Percentiles rank a stretch among this genome's conserved stretches.
Conservation (phyloP, 768 basidiomycete genomes). For the Auricularia sp. region DNA sequence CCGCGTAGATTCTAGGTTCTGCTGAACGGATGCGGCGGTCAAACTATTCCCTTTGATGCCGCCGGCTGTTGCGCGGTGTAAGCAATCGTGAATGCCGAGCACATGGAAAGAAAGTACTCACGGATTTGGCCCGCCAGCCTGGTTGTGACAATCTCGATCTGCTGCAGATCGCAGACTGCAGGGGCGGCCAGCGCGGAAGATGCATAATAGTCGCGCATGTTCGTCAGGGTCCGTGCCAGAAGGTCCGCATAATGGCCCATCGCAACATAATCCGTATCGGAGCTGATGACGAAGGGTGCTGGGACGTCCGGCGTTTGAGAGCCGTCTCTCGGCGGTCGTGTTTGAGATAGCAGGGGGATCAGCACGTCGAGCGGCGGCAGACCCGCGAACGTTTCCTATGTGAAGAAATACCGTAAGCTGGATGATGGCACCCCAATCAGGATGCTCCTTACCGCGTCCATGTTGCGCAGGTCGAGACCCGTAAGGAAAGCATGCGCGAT, state of each 20-base stretch:
- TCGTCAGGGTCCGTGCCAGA: constrained; percentile 47
- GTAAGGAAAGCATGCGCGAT: constrained; percentile 43
- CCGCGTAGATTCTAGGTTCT: not conserved
- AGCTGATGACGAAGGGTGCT: constrained; percentile 31
- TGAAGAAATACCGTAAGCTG: constrained; percentile 21
- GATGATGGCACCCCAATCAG: constrained; percentile 11
- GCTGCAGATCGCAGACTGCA: not conserved
- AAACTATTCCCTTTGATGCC: not conserved
- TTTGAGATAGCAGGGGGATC: constrained; percentile 38
- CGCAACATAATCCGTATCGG: constrained; percentile 45
- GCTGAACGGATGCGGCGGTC: not conserved
- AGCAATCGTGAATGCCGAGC: constrained; percentile 36
- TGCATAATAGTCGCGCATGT: constrained; percentile 46
- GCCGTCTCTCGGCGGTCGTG: constrained; percentile 29
- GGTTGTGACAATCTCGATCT: constrained; percentile 3
- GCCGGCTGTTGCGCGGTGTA: constrained; percentile 30
- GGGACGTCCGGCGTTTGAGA: constrained; percentile 34
- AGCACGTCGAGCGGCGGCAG: constrained; percentile 44
- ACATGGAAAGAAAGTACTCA: constrained; percentile 33
- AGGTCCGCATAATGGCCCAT: constrained; percentile 46
- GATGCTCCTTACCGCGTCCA: constrained; percentile 4
- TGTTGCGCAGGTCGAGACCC: constrained; percentile 5
- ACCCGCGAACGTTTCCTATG: constrained; percentile 21
- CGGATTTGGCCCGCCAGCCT: constrained; percentile 23
- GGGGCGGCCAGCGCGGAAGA: constrained; percentile 27